These are phyloP conservation scores for Datisca glomerata DNA, from an alignment of 306 rosid genomes.

Conservation along the genomic window DNA sequence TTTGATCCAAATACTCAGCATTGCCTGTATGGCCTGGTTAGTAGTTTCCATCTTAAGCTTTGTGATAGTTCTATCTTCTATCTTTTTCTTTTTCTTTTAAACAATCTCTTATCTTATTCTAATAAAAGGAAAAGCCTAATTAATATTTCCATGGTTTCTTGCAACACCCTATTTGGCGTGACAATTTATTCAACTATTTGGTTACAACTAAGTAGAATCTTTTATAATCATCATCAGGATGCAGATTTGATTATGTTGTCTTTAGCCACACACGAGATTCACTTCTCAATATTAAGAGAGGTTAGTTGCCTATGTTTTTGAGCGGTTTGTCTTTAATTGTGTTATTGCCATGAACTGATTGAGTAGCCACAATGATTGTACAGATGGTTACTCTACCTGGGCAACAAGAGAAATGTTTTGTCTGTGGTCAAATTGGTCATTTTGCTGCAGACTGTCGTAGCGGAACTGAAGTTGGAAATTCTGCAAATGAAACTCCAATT, in stretches of 20 bases:
- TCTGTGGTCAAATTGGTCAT: conserved; percentile 92
- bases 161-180: not conserved
- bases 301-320: conserved; percentile 35
- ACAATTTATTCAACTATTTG: not conserved
- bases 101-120: no score
- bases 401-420: conserved; percentile 81
- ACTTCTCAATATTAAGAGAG: conserved; percentile 94
- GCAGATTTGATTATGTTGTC: conserved; percentile 95
- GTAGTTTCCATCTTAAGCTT: conserved; percentile 14
- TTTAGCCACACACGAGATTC: conserved; percentile 91
- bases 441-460: conserved; percentile 87
- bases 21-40: conserved; percentile 89
- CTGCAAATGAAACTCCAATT: conserved; percentile 62
- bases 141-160: conserved; percentile 11
- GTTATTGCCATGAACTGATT: conserved; percentile 18
- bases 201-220: conserved; percentile 3
- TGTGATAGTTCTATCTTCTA: no score
- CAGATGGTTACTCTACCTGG: conserved; percentile 84
- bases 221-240: conserved; percentile 40
- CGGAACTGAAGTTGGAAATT: conserved; percentile 42
- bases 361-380: conserved; percentile 15
- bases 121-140: no score
- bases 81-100: no score
- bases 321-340: conserved; percentile 3
- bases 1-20: conserved; percentile 82